Evolutionary conservation across 1,284 basidiomycete genomes (phyloP).

Genomic region (Microbotryomycetes sp.): DNA sequence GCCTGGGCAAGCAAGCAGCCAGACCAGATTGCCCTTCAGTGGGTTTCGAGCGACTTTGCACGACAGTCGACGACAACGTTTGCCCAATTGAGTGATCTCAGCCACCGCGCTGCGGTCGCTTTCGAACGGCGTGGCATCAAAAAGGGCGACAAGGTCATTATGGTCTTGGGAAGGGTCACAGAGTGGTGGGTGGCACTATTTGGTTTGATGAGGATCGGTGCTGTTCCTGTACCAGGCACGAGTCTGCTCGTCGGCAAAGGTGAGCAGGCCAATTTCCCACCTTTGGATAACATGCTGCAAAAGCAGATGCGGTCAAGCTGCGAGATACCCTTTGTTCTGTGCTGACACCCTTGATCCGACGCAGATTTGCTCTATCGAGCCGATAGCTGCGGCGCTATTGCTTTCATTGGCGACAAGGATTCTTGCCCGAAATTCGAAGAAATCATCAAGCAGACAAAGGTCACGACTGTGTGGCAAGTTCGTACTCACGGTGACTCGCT

Average conservation of each 20-base stretch:
- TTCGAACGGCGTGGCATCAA: slow-evolving; percentile 16
- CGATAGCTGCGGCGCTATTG: slow-evolving; percentile 1
- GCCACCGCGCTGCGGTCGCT: slow-evolving; percentile 12
- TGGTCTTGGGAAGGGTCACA: not conserved
- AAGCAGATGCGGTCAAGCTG: too few species aligned
- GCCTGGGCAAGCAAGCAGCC: slow-evolving; percentile 8
- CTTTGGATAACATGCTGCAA: not conserved
- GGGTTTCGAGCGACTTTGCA: slow-evolving; percentile 18
- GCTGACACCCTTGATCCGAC: not conserved
- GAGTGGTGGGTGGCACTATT: slow-evolving; percentile 22
- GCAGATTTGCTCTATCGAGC: slow-evolving; percentile 30
- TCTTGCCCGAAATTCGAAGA: slow-evolving; percentile 16
- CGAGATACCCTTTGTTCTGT: not conserved
- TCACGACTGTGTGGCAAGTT: slow-evolving; percentile 21
- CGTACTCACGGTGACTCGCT: not conserved
- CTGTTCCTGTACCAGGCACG: slow-evolving; percentile 23
- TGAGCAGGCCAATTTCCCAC: not conserved
- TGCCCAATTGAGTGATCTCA: slow-evolving; percentile 8
- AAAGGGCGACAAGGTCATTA: slow-evolving; percentile 26
- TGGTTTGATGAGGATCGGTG: slow-evolving; percentile 24
- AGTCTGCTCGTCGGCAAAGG: slow-evolving; percentile 29
- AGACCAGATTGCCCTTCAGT: slow-evolving; percentile 10
- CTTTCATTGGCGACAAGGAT: slow-evolving; percentile 24
- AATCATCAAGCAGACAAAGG: slow-evolving; percentile 1
- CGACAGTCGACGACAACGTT: slow-evolving; percentile 13